A percentile compares a stretch with the other conserved stretches of the same genome.
Conservation (phyloP, 2,329 filamentous ascomycete species). For the Aspergillus sp. region DNA sequence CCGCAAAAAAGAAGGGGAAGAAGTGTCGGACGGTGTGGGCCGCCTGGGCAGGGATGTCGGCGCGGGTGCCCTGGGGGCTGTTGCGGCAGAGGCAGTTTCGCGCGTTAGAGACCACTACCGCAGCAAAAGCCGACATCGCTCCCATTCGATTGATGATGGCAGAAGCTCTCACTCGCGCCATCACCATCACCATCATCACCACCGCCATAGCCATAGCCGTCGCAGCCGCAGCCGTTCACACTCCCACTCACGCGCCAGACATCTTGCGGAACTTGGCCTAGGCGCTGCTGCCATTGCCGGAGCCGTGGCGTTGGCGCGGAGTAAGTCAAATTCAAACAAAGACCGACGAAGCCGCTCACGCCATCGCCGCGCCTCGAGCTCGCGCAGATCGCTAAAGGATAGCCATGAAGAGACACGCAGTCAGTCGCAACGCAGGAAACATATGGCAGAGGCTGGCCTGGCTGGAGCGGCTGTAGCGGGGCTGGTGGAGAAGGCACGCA, state of each 20-base stretch:
- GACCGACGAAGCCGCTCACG: conserved; percentile 52
- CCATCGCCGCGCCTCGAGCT: conserved; percentile 41
- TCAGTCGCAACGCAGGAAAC: conserved; percentile 56
- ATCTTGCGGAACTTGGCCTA: conserved; percentile 54
- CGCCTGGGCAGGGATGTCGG: conserved; percentile 56
- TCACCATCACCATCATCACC: conserved; percentile 33
- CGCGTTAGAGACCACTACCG: conserved; percentile 53
- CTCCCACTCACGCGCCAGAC: conserved; percentile 53
- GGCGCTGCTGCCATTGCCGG: conserved; percentile 63
- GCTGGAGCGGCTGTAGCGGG: conserved; percentile 64
- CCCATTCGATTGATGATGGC: conserved; percentile 45
- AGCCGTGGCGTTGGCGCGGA: conserved; percentile 60
- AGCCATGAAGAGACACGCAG: conserved; percentile 35
- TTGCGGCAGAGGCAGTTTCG: conserved; percentile 61
- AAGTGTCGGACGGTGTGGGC: conserved; percentile 53
- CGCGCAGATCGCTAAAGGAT: conserved; percentile 26
- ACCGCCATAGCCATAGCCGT: conserved; percentile 33
- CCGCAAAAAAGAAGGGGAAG: conserved; percentile 58
- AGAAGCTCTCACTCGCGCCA: conserved; percentile 37
- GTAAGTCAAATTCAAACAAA: conserved; percentile 53
- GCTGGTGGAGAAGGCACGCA: conserved; percentile 60
- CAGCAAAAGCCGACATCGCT: conserved; percentile 48
- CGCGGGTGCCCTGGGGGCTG: conserved; percentile 62
- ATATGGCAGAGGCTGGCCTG: conserved; percentile 63
- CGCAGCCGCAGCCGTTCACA: conserved; percentile 48